Evolutionary conservation across 371 early-diverging fungal species (phyloP).

Genomic region (Mucor racemosus): DNA sequence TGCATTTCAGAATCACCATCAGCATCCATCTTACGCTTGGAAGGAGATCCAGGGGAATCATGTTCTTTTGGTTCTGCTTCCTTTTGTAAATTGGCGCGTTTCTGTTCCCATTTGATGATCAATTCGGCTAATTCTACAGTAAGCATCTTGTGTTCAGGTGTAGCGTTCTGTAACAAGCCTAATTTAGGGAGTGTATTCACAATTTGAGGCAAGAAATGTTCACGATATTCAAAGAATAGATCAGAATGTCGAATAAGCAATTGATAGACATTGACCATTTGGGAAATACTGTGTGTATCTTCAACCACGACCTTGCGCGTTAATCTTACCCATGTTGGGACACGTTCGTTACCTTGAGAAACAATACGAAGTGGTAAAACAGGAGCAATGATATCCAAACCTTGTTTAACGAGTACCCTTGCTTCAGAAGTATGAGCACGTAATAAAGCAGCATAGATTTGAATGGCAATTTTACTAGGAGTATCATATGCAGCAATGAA

Average conservation of each 20-base stretch:
- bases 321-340: conserved; percentile 89
- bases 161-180: conserved; percentile 83
- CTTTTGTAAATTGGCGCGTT: conserved; percentile 35
- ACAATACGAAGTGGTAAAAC: conserved; percentile 83
- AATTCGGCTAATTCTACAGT: conserved; percentile 92
- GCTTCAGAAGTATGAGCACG: conserved; percentile 88
- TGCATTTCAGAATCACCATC: conserved; percentile 3
- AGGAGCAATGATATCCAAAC: conserved; percentile 90
- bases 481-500: conserved; percentile 94
- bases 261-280: conserved; percentile 89
- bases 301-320: conserved; percentile 89
- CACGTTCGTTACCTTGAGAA: conserved; percentile 47
- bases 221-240: conserved; percentile 86
- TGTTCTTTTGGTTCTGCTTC: conserved; percentile 1
- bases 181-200: conserved; percentile 85
- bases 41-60: conserved; percentile 17
- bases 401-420: conserved; percentile 86
- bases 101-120: conserved; percentile 87
- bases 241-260: conserved; percentile 88
- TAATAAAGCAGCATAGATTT: conserved; percentile 89
- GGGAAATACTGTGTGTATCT: conserved; percentile 87
- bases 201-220: conserved; percentile 90
- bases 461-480: conserved; percentile 89
- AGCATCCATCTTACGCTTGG: conserved; percentile 33
- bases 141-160: conserved; percentile 84